Evolutionary conservation across 2,329 filamentous ascomycete genomes (phyloP).

Genomic region (Talaromyces sp.): DNA sequence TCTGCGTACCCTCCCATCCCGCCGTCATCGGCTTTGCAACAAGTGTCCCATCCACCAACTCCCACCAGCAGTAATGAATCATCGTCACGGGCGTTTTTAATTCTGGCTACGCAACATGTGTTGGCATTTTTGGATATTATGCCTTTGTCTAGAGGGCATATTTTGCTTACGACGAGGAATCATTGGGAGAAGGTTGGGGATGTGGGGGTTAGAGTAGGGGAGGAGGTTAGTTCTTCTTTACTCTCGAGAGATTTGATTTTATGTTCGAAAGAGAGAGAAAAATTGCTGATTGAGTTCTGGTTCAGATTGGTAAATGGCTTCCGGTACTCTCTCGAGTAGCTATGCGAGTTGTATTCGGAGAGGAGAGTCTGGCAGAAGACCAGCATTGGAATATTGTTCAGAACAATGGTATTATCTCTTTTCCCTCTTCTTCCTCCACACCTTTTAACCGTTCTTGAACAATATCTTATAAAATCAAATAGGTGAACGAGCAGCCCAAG

Average conservation of each 20-base stretch:
- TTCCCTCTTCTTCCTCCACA: not conserved
- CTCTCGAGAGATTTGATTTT: too few relatives aligned
- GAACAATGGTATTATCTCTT: slow-evolving; percentile 64
- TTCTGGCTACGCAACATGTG: slow-evolving; percentile 71
- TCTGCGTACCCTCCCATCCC: slow-evolving; percentile 42
- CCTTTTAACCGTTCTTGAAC: not conserved
- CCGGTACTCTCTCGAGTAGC: slow-evolving; percentile 61
- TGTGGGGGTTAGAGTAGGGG: slow-evolving; percentile 57
- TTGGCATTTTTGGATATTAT: slow-evolving; percentile 92
- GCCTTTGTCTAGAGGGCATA: slow-evolving; percentile 76
- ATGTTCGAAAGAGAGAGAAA: not conserved
- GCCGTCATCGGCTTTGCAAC: slow-evolving; percentile 13
- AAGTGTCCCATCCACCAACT: not conserved
- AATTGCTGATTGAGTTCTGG: not conserved
- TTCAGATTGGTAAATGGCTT: slow-evolving; percentile 41
- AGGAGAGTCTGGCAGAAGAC: slow-evolving; percentile 24
- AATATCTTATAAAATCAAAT: not conserved
- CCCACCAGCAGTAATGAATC: slow-evolving; percentile 3
- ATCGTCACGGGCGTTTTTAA: slow-evolving; percentile 45
- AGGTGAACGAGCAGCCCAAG: slow-evolving; percentile 80
- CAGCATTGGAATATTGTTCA: slow-evolving; percentile 93
- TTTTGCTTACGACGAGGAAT: slow-evolving; percentile 71
- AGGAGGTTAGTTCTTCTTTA: slow-evolving; percentile 55
- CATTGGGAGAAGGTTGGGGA: slow-evolving; percentile 77
- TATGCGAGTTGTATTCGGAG: slow-evolving; percentile 60